phyloP scores from a whole-genome alignment of 805 yeast species.

The Schwanniomyces vanrijiae region DNA sequence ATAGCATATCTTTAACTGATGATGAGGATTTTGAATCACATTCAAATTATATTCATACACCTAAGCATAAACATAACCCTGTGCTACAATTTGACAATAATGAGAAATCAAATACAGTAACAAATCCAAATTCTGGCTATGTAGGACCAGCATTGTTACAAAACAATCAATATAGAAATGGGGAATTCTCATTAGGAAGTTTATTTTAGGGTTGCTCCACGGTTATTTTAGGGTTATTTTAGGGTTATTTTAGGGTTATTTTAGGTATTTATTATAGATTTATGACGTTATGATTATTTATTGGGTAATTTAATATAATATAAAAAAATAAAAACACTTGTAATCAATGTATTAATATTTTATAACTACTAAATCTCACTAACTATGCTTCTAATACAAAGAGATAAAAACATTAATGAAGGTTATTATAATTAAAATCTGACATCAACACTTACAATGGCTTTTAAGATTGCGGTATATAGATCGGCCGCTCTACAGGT shows the following conservation, averaged over 20 bases:
- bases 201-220: not conserved
- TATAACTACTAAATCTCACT: too few relatives aligned
- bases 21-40: slow-evolving; percentile 14
- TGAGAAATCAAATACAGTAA: not conserved
- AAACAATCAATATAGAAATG: not conserved
- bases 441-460: too few relatives aligned
- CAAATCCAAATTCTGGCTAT: not conserved
- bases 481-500: too few relatives aligned
- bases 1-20: slow-evolving; percentile 16
- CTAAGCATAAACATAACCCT: not conserved
- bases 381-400: too few relatives aligned
- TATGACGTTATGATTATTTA: not conserved
- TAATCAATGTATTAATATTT: too few relatives aligned
- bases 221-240: too few relatives aligned
- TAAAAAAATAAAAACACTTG: not conserved
- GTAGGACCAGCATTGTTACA: not conserved
- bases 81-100: not conserved
- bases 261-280: not conserved
- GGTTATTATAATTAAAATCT: too few relatives aligned
- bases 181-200: not conserved
- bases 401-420: too few relatives aligned
- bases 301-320: not conserved
- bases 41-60: slow-evolving; percentile 4
- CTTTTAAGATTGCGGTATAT: too few relatives aligned
- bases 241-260: not conserved